A percentile compares a stretch with the other conserved stretches of the same genome.
Evolutionary conservation across 805 yeast species (phyloP).

Genomic region (Ogataea glucozyma): DNA sequence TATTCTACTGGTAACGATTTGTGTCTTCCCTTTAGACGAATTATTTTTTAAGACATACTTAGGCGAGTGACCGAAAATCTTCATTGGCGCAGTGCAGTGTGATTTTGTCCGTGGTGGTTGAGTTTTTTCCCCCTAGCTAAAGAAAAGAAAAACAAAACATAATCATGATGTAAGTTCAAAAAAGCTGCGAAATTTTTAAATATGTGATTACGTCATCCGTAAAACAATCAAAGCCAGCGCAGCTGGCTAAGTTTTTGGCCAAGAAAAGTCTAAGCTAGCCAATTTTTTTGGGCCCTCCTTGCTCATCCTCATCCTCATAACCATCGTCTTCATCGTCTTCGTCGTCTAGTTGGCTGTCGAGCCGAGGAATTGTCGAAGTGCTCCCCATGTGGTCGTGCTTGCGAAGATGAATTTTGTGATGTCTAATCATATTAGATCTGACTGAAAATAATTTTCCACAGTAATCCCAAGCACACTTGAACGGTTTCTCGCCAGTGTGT

Average conservation of each 20-base stretch:
- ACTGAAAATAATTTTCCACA: conserved; percentile 75
- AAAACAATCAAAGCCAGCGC: no score
- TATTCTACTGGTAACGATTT: no score
- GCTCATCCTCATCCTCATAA: conserved; percentile 10
- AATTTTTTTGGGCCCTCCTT: no score
- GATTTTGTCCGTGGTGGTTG: background rate
- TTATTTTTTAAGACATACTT: conserved; percentile 4
- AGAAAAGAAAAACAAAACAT: background rate
- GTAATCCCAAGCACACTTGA: conserved; percentile 57
- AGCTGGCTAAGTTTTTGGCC: no score
- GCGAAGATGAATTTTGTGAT: conserved; percentile 60
- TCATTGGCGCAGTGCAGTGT: background rate
- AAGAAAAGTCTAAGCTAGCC: no score
- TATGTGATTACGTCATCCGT: no score
- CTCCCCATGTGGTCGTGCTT: conserved; percentile 22
- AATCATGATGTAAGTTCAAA: background rate
- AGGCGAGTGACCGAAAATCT: background rate
- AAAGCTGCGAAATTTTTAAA: no score
- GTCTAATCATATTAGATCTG: conserved; percentile 79
- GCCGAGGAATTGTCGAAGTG: conserved; percentile 4
- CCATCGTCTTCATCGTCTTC: conserved; percentile 11
- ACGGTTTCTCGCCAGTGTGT: conserved; percentile 83
- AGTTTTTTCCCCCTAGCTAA: background rate
- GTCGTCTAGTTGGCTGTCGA: conserved; percentile 8
- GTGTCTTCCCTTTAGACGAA: background rate